A percentile compares a stretch with the other conserved stretches of the same genome.
Evolutionary conservation across 176 grass and related monocot genomes (phyloP).

Genomic region (Cocos nucifera): DNA sequence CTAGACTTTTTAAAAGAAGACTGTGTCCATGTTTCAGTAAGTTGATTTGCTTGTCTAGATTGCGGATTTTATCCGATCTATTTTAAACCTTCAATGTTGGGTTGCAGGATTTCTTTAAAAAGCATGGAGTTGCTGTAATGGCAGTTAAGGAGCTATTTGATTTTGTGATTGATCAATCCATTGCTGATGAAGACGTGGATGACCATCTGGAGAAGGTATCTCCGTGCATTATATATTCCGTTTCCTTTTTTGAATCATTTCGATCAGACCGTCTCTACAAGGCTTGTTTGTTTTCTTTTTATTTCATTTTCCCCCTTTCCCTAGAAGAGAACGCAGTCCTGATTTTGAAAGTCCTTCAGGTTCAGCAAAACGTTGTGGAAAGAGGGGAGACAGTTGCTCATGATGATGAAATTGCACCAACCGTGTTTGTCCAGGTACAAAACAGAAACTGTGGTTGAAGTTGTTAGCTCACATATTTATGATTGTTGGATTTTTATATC

Average conservation of each 20-base stretch:
- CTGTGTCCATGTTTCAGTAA: constrained; percentile 93
- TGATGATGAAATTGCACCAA: constrained; percentile 63
- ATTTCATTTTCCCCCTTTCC: background rate
- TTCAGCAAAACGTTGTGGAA: constrained; percentile 72
- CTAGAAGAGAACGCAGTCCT: no score
- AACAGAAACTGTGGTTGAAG: no score
- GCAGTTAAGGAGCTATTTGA: constrained; percentile 67
- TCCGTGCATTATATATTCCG: background rate
- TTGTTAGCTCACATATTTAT: no score
- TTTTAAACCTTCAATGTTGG: background rate
- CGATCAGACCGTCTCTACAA: no score
- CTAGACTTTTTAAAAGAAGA: constrained; percentile 93
- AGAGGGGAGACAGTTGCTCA: constrained; percentile 38
- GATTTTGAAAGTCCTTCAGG: constrained; percentile 30
- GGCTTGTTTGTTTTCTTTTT: background rate
- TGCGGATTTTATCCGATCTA: background rate
- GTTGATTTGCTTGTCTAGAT: constrained; percentile 18
- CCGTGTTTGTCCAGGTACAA: constrained; percentile 69
- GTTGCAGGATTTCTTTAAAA: constrained; percentile 83
- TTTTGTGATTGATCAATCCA: constrained; percentile 75
- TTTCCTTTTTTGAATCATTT: background rate
- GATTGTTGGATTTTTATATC: no score
- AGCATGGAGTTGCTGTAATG: constrained; percentile 71
- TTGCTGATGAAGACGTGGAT: constrained; percentile 77
- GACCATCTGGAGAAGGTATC: constrained; percentile 78